Base-by-base conservation (phyloP, 2,329 filamentous ascomycete genomes). In the Penicillium verrucosum region DNA sequence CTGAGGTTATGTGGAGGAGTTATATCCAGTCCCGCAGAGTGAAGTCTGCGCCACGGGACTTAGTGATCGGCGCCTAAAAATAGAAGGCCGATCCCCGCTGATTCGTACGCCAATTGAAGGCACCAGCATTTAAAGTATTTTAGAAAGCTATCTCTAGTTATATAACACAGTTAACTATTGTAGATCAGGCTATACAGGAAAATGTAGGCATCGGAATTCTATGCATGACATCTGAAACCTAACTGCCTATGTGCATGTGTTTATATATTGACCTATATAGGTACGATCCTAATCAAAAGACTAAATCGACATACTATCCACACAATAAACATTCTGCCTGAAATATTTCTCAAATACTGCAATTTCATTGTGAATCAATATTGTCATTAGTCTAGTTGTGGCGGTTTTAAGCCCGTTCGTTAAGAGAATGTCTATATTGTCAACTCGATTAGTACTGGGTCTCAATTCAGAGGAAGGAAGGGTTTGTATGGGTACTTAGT, bases 11-110 rank as follows among this genome's bases (percentile, higher is more conserved):
- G 29, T 21, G 18, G 21, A 21, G 51, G 18, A 42, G 47, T 57
- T 61, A 62, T 63, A 60, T 47, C 30, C 9, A 38, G 32, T 6
- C 18, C 18, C 21, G 30, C 11, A 44, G 50, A n/a, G 18, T 40
- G 32, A 43, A 43, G 48, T 56, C 55, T 64, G 62, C 60, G 59
- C 60, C 60, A 61, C 61, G 55, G 44, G 37, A 60, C 41, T 38
- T 43, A 11, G 47, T 21, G 64, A 65, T 65, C 64, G 58, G 59
- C 63, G 25, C 46, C 64, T 66, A 66, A 64, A 65, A 64, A 65
- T 66, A 66, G 63, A 43, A 29, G 44, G 18, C 18, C 27, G 10
- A 23, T 32, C 43, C 51, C 45, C 49, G 42, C 49, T 46, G 32
- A 58, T 56, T 54, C 36, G 40, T 38, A 34, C 21, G 11, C n/a